Evolutionary conservation across 2,329 filamentous ascomycete species (phyloP).

Genomic region (Mycocentrospora acerina): DNA sequence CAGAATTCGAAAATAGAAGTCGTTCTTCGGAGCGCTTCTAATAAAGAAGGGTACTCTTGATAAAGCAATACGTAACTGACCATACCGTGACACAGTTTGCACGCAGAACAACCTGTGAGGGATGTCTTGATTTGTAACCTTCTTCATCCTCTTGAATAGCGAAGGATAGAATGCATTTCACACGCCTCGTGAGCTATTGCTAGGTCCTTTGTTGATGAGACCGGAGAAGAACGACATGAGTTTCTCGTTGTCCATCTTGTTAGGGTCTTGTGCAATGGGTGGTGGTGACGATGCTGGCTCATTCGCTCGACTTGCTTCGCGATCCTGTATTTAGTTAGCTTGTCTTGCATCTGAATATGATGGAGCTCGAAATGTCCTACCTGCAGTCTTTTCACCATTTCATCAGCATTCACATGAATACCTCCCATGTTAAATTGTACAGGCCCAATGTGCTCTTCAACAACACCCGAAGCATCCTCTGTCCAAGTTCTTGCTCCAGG

Average conservation of each 20-base stretch:
- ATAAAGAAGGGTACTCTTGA: no score
- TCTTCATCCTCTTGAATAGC: no score
- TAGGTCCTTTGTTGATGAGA: slow-evolving; percentile 36
- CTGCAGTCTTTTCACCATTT: slow-evolving; percentile 85
- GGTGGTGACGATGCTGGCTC: slow-evolving; percentile 28
- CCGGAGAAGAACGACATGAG: slow-evolving; percentile 44
- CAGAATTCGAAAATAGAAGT: no score
- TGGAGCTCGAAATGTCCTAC: no score
- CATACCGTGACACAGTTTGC: no score
- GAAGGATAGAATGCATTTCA: slow-evolving; percentile 1
- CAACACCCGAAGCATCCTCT: slow-evolving; percentile 39
- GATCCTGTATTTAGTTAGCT: slow-evolving; percentile 33
- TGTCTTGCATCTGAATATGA: not conserved
- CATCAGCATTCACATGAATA: slow-evolving; percentile 92
- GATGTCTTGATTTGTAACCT: no score
- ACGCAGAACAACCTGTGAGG: no score
- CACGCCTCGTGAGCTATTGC: slow-evolving; percentile 28
- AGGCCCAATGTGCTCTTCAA: slow-evolving; percentile 73
- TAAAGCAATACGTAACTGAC: no score
- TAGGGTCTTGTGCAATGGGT: slow-evolving; percentile 26
- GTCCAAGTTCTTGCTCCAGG: slow-evolving; percentile 21
- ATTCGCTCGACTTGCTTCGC: slow-evolving; percentile 37
- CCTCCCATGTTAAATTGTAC: slow-evolving; percentile 98
- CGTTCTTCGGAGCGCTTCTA: no score
- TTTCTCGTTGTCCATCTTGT: slow-evolving; percentile 43